Percentiles rank a stretch among this genome's conserved stretches.
Conservation (phyloP, 2,329 filamentous ascomycete species). For the Rugonectria rugulosa region DNA sequence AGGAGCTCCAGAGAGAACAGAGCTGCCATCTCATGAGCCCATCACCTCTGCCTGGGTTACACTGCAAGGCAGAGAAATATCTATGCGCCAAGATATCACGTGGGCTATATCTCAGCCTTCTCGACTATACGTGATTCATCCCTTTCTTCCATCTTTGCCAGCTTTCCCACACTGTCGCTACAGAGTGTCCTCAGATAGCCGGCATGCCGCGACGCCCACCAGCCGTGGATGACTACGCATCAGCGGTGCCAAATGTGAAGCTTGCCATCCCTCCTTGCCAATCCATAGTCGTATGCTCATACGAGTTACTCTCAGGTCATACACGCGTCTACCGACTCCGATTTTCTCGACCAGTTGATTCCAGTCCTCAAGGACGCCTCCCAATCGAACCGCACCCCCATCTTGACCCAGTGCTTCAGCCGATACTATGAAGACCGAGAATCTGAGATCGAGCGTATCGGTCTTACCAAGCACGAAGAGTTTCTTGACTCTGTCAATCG, state of each 20-base stretch:
- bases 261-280: slow-evolving; percentile 21
- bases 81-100: too few species aligned
- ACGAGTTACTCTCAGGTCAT: slow-evolving; percentile 72
- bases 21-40: too few species aligned
- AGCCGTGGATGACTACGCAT: slow-evolving; percentile 56
- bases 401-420: slow-evolving; percentile 73
- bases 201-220: slow-evolving; percentile 55
- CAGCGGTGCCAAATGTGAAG: slow-evolving; percentile 54
- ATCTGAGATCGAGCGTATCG: slow-evolving; percentile 90
- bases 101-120: neutral
- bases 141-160: slow-evolving; percentile 16
- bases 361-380: slow-evolving; percentile 92
- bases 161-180: slow-evolving; percentile 8
- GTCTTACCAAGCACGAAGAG: slow-evolving; percentile 94
- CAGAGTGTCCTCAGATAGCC: slow-evolving; percentile 19
- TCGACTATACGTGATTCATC: slow-evolving; percentile 31
- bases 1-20: too few species aligned
- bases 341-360: slow-evolving; percentile 95
- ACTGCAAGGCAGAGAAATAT: too few species aligned
- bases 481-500: slow-evolving; percentile 94
- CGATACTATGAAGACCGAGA: slow-evolving; percentile 89
- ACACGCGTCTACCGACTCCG: slow-evolving; percentile 86
- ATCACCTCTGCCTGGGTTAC: too few species aligned
- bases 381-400: slow-evolving; percentile 73
- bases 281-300: slow-evolving; percentile 19